Base-by-base conservation (phyloP, 2,329 filamentous ascomycete genomes). In the Penicillium sp. region DNA sequence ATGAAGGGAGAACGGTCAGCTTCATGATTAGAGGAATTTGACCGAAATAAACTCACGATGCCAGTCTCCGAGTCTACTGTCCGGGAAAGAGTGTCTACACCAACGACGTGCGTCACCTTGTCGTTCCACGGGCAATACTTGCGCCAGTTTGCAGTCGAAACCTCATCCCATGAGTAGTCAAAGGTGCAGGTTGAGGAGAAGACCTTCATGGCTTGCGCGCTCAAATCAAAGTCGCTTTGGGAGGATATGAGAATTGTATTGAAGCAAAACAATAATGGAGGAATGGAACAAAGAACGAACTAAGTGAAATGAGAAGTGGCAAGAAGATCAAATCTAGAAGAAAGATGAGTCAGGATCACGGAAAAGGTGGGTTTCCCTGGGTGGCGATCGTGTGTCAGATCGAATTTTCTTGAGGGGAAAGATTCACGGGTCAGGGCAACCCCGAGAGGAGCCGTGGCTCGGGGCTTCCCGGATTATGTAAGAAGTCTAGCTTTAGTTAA, bases 91-190 rank as follows among this genome's bases (percentile, higher is more conserved):
- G 93, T 98, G 79, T 99, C 95, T 70, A 98, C 95, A 65, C 91
- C 93, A 64, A 96, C 87, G 65, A 99, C 95, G 77, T 99, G 95
- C 41, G 92, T 91, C n/a, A 90, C 93, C 79, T 96, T 95, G 76
- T 97, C 90, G 81, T 99, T 99, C 93, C 95, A 98, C 21, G 93
- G 93, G 70, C 91, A 96, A 79, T 99, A 99, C 77, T 99, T 99
- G 68, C 88, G 89, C 95, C 95, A 99, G 84, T 99, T 99, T 73
- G 90, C 92, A 14, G 91, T 92, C 26, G 92, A 96, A 35, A 99
- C 95, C 77, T 98, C 93, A 71, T 96, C 91, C 95, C 95, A 99
- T 46, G 93, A 96, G 83, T 99, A 99, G 80, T 96, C 85, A 79
- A 96, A 99, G 60, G 91, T 92, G 77, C 91, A 90, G 39, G 83